Evolutionary conservation across 441 rosid genomes (phyloP).

Genomic region (Populus hybrid): DNA sequence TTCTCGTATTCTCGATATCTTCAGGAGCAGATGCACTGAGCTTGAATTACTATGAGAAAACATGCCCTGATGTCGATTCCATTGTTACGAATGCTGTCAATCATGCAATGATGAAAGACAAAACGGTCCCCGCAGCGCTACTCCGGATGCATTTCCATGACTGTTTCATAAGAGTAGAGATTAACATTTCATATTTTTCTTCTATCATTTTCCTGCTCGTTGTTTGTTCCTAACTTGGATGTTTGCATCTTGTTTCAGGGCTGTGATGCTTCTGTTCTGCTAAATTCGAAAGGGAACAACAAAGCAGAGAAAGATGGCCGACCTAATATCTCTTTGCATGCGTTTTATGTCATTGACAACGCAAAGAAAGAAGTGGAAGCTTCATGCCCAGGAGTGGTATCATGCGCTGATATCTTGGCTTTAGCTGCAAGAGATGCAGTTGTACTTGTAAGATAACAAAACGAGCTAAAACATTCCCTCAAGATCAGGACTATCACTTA

Average conservation of each 20-base stretch:
- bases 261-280: slow-evolving; percentile 73
- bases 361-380: slow-evolving; percentile 60
- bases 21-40: slow-evolving; percentile 40
- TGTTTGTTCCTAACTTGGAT: neutral
- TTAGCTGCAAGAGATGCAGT: slow-evolving; percentile 77
- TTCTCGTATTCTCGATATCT: slow-evolving; percentile 26
- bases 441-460: slow-evolving; percentile 35
- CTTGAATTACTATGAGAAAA: slow-evolving; percentile 42
- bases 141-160: slow-evolving; percentile 83
- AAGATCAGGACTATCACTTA: neutral
- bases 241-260: slow-evolving; percentile 36
- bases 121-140: slow-evolving; percentile 48
- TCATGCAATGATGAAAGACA: slow-evolving; percentile 33
- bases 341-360: slow-evolving; percentile 50
- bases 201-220: neutral
- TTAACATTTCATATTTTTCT: neutral
- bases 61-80: slow-evolving; percentile 57
- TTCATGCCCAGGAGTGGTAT: slow-evolving; percentile 64
- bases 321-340: slow-evolving; percentile 50
- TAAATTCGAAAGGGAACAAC: slow-evolving; percentile 48
- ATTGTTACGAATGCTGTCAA: slow-evolving; percentile 40
- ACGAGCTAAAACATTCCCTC: neutral
- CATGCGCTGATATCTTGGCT: slow-evolving; percentile 72
- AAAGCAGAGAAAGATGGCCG: slow-evolving; percentile 41
- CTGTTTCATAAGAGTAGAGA: slow-evolving; percentile 64